These are phyloP conservation scores for Hericium erinaceus DNA, from an alignment of 768 basidiomycete genomes.

Conservation along the genomic window DNA sequence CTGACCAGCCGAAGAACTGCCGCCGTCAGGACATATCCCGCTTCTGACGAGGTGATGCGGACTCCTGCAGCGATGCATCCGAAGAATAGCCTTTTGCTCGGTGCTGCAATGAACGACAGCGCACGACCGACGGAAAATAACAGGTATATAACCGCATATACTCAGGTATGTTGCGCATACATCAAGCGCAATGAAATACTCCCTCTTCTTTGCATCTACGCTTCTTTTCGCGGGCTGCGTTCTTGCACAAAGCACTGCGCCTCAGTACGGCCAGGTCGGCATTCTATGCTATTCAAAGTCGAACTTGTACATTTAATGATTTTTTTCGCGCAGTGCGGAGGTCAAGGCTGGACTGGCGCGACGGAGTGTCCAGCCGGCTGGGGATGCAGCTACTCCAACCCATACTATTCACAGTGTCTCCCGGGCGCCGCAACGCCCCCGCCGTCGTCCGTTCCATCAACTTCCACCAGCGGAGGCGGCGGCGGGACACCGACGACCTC, in stretches of 20 bases:
- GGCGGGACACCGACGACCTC: conserved; percentile 15
- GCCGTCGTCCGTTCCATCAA: background rate
- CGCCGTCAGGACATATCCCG: background rate
- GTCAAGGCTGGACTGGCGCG: conserved; percentile 24
- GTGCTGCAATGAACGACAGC: background rate
- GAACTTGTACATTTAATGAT: background rate
- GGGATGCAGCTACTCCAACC: conserved; percentile 34
- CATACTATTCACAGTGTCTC: conserved; percentile 47
- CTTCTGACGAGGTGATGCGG: too few species aligned
- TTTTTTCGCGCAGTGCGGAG: background rate
- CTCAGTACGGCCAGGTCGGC: background rate
- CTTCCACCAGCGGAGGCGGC: conserved; percentile 12
- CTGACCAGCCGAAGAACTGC: background rate
- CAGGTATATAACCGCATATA: background rate
- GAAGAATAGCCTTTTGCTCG: conserved; percentile 5
- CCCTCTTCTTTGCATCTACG: background rate
- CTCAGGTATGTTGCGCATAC: background rate
- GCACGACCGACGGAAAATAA: background rate
- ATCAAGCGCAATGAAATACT: background rate
- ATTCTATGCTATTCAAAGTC: background rate
- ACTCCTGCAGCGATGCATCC: background rate
- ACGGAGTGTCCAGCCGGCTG: conserved; percentile 40
- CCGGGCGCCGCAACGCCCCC: conserved; percentile 23
- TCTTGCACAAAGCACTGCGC: background rate
- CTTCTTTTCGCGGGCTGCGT: background rate